Percentiles rank a stretch among this genome's conserved stretches.
phyloP scores from a whole-genome alignment of 495 filamentous ascomycete species.

The Podospora australis region DNA sequence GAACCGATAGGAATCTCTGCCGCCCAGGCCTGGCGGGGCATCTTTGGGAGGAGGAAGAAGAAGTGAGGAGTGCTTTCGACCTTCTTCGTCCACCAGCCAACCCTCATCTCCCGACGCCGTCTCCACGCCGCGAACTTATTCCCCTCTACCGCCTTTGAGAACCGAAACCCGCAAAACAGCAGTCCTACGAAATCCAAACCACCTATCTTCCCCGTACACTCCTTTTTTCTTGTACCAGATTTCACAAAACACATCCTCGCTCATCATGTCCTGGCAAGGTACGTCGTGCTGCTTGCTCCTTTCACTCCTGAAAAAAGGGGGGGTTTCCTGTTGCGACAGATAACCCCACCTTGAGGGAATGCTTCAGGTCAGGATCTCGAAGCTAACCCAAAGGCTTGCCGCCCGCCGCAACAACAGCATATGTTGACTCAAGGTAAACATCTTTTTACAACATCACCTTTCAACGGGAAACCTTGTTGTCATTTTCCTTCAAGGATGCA shows the following conservation, averaged over 20 bases:
- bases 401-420: conserved; percentile 27
- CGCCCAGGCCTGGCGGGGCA: conserved; percentile 23
- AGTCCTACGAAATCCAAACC: not conserved
- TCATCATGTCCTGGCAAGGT: conserved; percentile 57
- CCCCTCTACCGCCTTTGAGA: conserved; percentile 8
- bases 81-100: not conserved
- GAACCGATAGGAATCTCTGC: conserved; percentile 1
- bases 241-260: conserved; percentile 7
- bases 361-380: conserved; percentile 13
- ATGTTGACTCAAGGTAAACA: conserved; percentile 44
- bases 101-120: too few relatives aligned
- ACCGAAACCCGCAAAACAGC: conserved; percentile 8
- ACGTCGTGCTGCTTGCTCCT: conserved; percentile 16
- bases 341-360: conserved; percentile 32
- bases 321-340: not conserved
- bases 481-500: not conserved
- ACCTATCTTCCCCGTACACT: not conserved
- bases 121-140: conserved; percentile 12
- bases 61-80: not conserved
- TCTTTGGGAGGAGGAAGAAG: not conserved
- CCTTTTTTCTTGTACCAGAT: conserved; percentile 1
- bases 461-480: not conserved
- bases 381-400: conserved; percentile 29
- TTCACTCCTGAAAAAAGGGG: too few relatives aligned
- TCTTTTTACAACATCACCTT: not conserved